phyloP scores from a whole-genome alignment of 2,329 filamentous ascomycete species.

The Alternaria angustiovoidea region DNA sequence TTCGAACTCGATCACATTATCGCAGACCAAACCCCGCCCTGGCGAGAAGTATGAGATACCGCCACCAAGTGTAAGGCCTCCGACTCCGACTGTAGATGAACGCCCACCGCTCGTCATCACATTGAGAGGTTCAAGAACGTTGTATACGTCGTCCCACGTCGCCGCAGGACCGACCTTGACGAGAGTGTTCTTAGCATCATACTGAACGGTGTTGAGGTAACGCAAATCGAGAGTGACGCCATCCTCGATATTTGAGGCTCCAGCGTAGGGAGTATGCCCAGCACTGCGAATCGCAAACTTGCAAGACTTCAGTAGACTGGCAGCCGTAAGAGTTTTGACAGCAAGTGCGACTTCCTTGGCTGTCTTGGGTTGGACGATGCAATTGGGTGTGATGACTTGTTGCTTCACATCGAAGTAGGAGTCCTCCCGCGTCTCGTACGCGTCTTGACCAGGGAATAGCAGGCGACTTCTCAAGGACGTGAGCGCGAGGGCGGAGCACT shows the following conservation, averaged over 20 bases:
- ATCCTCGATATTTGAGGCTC: slow-evolving; percentile 37
- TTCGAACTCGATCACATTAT: slow-evolving; percentile 44
- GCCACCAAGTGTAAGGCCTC: slow-evolving; percentile 36
- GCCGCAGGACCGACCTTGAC: slow-evolving; percentile 37
- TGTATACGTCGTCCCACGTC: slow-evolving; percentile 38
- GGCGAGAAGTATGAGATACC: slow-evolving; percentile 43
- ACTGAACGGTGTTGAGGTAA: slow-evolving; percentile 27
- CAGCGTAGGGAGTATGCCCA: slow-evolving; percentile 35
- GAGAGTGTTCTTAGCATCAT: slow-evolving; percentile 21
- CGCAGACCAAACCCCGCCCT: slow-evolving; percentile 39
- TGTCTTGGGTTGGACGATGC: slow-evolving; percentile 33
- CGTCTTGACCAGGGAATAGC: slow-evolving; percentile 23
- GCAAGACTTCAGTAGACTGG: slow-evolving; percentile 15
- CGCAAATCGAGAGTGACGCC: slow-evolving; percentile 41
- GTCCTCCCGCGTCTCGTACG: slow-evolving; percentile 22
- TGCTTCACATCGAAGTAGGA: slow-evolving; percentile 36
- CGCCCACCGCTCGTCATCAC: slow-evolving; percentile 37
- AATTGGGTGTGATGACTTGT: slow-evolving; percentile 30
- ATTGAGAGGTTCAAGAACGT: slow-evolving; percentile 31
- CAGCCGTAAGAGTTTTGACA: slow-evolving; percentile 24
- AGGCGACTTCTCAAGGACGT: slow-evolving; percentile 18
- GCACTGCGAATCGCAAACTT: slow-evolving; percentile 37
- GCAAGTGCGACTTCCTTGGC: slow-evolving; percentile 26
- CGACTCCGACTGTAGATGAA: slow-evolving; percentile 34
- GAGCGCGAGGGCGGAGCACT: slow-evolving; percentile 19